Base-by-base conservation (phyloP, 2,329 filamentous ascomycete species). In the Curvularia spicifera region DNA sequence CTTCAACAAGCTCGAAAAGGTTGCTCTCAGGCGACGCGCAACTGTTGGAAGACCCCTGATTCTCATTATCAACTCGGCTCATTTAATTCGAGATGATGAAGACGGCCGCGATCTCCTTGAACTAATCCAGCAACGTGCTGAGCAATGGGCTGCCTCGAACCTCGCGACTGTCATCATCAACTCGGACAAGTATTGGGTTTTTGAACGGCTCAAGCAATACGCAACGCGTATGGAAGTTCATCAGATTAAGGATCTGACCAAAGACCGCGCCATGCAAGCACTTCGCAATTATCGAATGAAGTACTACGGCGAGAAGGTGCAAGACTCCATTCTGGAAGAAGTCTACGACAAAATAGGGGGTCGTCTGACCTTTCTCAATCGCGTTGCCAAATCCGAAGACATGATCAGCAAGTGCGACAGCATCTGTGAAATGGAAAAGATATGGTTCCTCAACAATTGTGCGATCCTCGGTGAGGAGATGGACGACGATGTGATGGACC, bases 401-500 rank as follows among this genome's bases (percentile, higher is more conserved):
- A 96, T 97, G 90, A 76, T 94, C 20, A 80, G 79, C 24, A 91
- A 89, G 29, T 97, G 93, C 75, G 80, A 95, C 43, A 77, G 84
- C 20, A 92, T 93, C 64, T 89, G 85, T 69, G 80, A 85, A 35
- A 84, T 83, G 39, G 90, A 93, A 71, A 91, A 90, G 73, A 89
- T 87, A 0, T 93, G 90, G 90, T 89, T 93, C 67, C 77, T 93
- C 20, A 93, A 91, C 76, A 87, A 79, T 72, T 92, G 89, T 73
- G 90, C 89, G 81, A 90, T 93, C 53, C 82, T 93, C 1, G 90
- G 90, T 18, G 81, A 79, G 60, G 87, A 89, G 63, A 93, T 90
- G 89, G 95, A 98, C 68, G 95, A 98, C 77, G 95, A 99, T 73
- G 95, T 97, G 67, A 98, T 98, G 89, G 92, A 97, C 72, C 91